phyloP scores from a whole-genome alignment of 208 protist genomes.

The Crithidia thermophila region DNA sequence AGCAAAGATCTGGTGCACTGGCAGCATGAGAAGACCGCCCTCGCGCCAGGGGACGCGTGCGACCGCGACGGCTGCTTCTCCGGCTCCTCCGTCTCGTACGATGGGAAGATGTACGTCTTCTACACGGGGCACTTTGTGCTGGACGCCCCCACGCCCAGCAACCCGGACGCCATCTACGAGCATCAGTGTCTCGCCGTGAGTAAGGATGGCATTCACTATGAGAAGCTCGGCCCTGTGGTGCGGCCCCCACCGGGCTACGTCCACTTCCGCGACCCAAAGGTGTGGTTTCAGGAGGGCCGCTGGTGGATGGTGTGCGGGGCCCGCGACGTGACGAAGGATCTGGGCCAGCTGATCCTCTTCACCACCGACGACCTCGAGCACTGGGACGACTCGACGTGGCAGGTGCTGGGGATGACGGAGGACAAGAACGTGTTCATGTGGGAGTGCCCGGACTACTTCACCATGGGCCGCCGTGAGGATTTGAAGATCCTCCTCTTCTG shows the following conservation, averaged over 20 bases:
- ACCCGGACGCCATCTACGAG: slow-evolving; percentile 40
- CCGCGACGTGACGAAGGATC: slow-evolving; percentile 33
- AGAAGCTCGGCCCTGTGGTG: slow-evolving; percentile 37
- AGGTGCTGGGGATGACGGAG: slow-evolving; percentile 27
- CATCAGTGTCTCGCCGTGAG: slow-evolving; percentile 55
- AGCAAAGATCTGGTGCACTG: slow-evolving; percentile 58
- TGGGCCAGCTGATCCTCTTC: slow-evolving; percentile 47
- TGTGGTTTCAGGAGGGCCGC: slow-evolving; percentile 37
- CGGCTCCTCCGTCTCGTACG: slow-evolving; percentile 36
- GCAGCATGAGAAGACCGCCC: slow-evolving; percentile 38
- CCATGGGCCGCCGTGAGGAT: slow-evolving; percentile 3
- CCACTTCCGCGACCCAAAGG: slow-evolving; percentile 52
- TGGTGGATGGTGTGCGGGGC: slow-evolving; percentile 59
- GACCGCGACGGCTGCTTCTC: slow-evolving; percentile 68
- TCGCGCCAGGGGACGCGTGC: slow-evolving; percentile 46
- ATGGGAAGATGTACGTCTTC: slow-evolving; percentile 52
- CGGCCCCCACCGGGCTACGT: slow-evolving; percentile 34
- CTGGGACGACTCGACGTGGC: slow-evolving; percentile 41
- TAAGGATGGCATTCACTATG: slow-evolving; percentile 35
- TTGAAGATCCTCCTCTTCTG: slow-evolving; percentile 37
- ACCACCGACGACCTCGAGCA: slow-evolving; percentile 26
- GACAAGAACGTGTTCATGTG: slow-evolving; percentile 64
- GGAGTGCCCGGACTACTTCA: slow-evolving; percentile 59
- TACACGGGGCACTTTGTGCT: slow-evolving; percentile 57
- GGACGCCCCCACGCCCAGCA: slow-evolving; percentile 20